Evolutionary conservation across 805 yeast species (phyloP), one percentile per base, ranked within the genome.

Genomic region (Wickerhamiella musiphila): DNA sequence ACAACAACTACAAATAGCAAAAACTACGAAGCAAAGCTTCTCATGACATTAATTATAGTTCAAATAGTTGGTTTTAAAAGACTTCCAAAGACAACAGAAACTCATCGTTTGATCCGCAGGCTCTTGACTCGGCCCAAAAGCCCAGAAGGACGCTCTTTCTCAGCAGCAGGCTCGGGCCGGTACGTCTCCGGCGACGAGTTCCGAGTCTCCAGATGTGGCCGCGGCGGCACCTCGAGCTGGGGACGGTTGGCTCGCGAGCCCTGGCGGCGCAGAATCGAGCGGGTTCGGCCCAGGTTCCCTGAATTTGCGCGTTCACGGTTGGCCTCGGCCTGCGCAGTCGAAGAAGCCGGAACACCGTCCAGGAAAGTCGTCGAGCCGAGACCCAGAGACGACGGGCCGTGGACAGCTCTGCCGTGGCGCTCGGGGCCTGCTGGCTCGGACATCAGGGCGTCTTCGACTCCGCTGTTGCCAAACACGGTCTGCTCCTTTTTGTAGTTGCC

Each of bases 341-440:
- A 53, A 34, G 75, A 55, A 4, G 95, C 98, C 10, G 96, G 96
- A 0, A 95, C 90, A 22, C 98, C 98, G 53, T 90, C 94, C 38
- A 86, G 52, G 51, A 86, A 86, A 0, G 98, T 86, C 2, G 94
- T 68, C 1, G 86, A 69, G 3, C 98, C 98, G 26, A 90, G 63
- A 1, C 98, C 98, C 32, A 76, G 64, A 1, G 95, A 78, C 2
- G 78, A 65, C 29, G 70, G 68, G 13, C 98, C 98, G 52, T 86
- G 94, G 13, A 86, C 70, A 18, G 78, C 78, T 18, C 63, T 65
- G 20, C 79, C 69, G 47, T 72, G 75, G 12, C 56, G 58, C 35
- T 68, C 70, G 5, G 90, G 66, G 21, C 35, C 33, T 5, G 28
- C 24, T 33, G 39, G 43, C 4, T 40, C 37, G 23, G 18, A 26